phyloP scores from a whole-genome alignment of 2,329 filamentous ascomycete species.

The Purpureocillium lavendulum region DNA sequence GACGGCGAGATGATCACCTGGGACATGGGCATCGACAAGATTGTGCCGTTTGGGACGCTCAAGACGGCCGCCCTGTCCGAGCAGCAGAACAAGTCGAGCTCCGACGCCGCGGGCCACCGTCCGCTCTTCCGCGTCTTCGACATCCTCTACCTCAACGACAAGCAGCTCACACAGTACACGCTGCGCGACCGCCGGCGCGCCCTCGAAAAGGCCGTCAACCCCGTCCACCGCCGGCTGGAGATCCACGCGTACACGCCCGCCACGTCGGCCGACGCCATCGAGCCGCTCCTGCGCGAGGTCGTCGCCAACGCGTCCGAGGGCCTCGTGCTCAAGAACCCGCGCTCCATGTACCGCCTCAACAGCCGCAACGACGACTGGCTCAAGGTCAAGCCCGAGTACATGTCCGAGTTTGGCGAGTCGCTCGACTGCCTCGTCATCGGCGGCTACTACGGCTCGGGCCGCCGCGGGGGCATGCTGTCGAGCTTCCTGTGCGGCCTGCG shows the following conservation, averaged over 20 bases:
- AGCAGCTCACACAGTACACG: conserved; percentile 71
- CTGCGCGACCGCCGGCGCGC: conserved; percentile 73
- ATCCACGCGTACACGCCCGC: conserved; percentile 67
- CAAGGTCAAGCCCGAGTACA: conserved; percentile 98
- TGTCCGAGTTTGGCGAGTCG: conserved; percentile 90
- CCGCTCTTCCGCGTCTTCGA: conserved; percentile 86
- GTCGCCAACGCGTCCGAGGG: conserved; percentile 85
- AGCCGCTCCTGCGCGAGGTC: conserved; percentile 70
- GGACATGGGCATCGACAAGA: conserved; percentile 78
- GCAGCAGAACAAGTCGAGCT: conserved; percentile 54
- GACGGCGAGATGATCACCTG: conserved; percentile 99
- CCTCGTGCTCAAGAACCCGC: conserved; percentile 86
- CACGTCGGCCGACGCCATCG: conserved; percentile 62
- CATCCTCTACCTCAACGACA: conserved; percentile 79
- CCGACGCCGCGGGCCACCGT: conserved; percentile 38
- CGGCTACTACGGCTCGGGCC: conserved; percentile 85
- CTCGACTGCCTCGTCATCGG: conserved; percentile 86
- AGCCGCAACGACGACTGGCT: conserved; percentile 94
- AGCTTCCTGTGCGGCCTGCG: conserved; percentile 87
- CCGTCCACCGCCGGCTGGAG: conserved; percentile 70
- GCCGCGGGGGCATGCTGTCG: conserved; percentile 71
- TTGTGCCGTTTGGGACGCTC: conserved; percentile 83
- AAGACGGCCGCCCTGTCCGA: conserved; percentile 84
- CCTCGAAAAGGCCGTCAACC: conserved; percentile 60
- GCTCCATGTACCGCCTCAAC: conserved; percentile 78